A percentile compares a stretch with the other conserved stretches of the same genome.
phyloP scores from a whole-genome alignment of 805 yeast species.

The Priceomyces haplophilus region DNA sequence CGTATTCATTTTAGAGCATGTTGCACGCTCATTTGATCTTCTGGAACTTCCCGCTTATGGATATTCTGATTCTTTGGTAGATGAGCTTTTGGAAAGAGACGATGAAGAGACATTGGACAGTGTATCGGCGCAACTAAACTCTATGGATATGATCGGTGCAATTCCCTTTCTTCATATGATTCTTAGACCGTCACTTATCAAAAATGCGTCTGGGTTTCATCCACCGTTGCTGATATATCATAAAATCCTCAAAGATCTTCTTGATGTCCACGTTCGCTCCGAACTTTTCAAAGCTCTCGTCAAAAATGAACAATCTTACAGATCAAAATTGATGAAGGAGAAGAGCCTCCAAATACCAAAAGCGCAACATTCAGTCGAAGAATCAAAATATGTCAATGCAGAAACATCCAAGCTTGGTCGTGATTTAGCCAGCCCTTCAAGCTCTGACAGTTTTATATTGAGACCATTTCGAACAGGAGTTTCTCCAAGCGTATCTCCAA shows the following conservation, averaged over 20 bases:
- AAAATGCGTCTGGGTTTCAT: conserved; percentile 34
- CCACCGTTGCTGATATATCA: conserved; percentile 34
- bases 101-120: conserved; percentile 6
- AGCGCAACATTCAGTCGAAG: conserved; percentile 3
- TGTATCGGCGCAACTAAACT: conserved; percentile 21
- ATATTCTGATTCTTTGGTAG: conserved; percentile 21
- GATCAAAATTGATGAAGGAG: conserved; percentile 30
- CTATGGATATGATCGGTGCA: conserved; percentile 35
- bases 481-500: conserved; percentile 41
- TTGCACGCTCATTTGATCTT: conserved; percentile 23
- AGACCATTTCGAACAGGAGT: conserved; percentile 41
- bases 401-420: background rate
- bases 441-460: conserved; percentile 31
- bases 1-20: conserved; percentile 34
- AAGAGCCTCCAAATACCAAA: conserved; percentile 18
- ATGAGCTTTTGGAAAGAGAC: conserved; percentile 9
- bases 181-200: conserved; percentile 38
- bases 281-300: conserved; percentile 20
- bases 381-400: conserved; percentile 1
- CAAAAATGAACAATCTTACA: conserved; percentile 26
- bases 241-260: conserved; percentile 25
- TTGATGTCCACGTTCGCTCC: conserved; percentile 21
- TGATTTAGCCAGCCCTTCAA: conserved; percentile 16
- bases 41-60: conserved; percentile 24
- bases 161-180: conserved; percentile 41